Evolutionary conservation across 2,329 filamentous ascomycete genomes (phyloP), one percentile per base, ranked within the genome.

Genomic region (Sphaerulina musiva): DNA sequence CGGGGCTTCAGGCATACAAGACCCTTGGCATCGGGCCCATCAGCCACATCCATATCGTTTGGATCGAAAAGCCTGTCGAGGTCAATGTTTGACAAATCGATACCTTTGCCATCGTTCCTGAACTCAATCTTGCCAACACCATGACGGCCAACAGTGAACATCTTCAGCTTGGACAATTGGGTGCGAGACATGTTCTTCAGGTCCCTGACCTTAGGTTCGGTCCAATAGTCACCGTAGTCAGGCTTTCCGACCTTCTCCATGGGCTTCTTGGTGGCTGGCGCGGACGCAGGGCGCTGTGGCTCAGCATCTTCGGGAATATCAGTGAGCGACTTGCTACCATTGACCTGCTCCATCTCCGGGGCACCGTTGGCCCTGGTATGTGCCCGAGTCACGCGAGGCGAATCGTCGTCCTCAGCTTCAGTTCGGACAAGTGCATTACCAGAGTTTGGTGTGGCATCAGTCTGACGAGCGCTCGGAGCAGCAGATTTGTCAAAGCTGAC

Each of bases 401-500:
- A 74, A 46, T 73, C 78, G 45, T 73, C 78, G 45, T 78, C 83
- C n/a, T 66, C 65, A 17, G 59, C 45, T 11, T 63, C 76, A n/a
- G 74, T 72, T 20, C 73, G 74, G 23, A 82, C 74, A 43, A 84
- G 64, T 51, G 81, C 79, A 50, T 71, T 63, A 29, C 70, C 70
- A 10, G 52, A 48, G 36, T 45, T 59, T 6, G 62, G 50, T 39
- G 57, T 54, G 10, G 60, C 59, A 38, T 76, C 77, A 54, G 73
- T 72, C 32, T 72, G 68, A 8, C 73, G 68, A 59, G 77, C 76
- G 23, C 77, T 55, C 32, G 62, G 50, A 11, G 48, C 48, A 12
- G 62, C 64, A 32, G 79, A 80, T 3, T 84, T 83, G 67, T 95
- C 90, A 64, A 97, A 98, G 74, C 90, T 96, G 49, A 98, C 93